Evolutionary conservation across 2,329 filamentous ascomycete genomes (phyloP).

Genomic region (Reticulascus tulasneorum): DNA sequence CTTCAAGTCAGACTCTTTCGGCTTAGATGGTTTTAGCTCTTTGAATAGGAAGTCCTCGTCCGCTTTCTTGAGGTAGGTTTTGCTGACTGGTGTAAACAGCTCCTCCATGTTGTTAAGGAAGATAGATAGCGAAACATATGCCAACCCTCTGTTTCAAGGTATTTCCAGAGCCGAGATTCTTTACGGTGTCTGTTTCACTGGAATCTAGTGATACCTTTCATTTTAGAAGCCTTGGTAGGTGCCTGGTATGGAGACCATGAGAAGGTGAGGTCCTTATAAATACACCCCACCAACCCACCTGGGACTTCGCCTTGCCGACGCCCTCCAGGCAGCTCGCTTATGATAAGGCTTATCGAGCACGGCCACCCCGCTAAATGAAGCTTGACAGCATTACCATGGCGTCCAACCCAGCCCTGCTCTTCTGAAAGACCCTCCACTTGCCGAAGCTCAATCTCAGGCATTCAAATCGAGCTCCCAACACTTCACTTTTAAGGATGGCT

Average conservation of each 20-base stretch:
- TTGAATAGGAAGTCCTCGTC: constrained; percentile 33
- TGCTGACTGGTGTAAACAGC: constrained; percentile 51
- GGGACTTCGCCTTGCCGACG: neutral
- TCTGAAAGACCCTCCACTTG: constrained; percentile 4
- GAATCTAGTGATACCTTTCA: no score
- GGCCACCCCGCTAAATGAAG: no score
- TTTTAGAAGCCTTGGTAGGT: neutral
- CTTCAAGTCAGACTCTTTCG: no score
- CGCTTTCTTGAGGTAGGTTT: constrained; percentile 39
- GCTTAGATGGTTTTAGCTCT: constrained; percentile 24
- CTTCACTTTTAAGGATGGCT: constrained; percentile 5
- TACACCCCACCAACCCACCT: constrained; percentile 2
- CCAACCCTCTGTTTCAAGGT: neutral
- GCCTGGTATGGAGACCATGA: neutral
- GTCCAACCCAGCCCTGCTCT: constrained; percentile 2
- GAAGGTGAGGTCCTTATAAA: neutral
- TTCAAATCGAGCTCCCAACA: neutral
- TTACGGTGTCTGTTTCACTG: no score
- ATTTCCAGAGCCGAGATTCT: no score
- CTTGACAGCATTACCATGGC: no score
- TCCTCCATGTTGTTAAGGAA: constrained; percentile 46
- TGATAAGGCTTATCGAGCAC: constrained; percentile 6
- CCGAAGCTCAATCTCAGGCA: constrained; percentile 1
- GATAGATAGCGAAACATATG: neutral
- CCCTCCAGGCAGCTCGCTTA: neutral